These are phyloP conservation scores for Dovyalis caffra DNA, from an alignment of 345 rosid genomes.

Conservation along the genomic window DNA sequence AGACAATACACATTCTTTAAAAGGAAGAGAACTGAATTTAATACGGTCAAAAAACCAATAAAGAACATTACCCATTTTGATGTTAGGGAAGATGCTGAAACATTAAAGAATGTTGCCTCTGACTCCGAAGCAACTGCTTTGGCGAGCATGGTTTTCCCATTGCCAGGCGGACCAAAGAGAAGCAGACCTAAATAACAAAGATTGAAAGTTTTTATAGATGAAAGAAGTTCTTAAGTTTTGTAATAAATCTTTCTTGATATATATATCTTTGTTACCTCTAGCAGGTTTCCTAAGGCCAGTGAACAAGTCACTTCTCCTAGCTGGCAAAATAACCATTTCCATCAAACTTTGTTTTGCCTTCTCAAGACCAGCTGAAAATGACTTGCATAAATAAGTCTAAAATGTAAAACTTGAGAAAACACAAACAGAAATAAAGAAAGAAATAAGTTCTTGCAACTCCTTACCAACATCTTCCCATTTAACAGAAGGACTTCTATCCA, in stretches of 20 bases:
- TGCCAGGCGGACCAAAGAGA: conserved; percentile 98
- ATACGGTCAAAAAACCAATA: too few relatives aligned
- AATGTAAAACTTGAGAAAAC: neutral
- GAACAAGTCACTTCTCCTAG: conserved; percentile 89
- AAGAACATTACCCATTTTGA: conserved; percentile 80
- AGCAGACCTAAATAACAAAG: conserved; percentile 62
- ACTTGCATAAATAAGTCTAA: conserved; percentile 18
- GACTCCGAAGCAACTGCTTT: conserved; percentile 99
- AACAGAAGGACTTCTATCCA: conserved; percentile 93
- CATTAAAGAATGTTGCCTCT: conserved; percentile 90
- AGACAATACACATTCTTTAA: neutral
- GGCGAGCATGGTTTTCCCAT: conserved; percentile 98
- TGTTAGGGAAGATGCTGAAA: conserved; percentile 91
- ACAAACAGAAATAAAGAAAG: neutral
- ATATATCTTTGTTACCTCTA: conserved; percentile 53
- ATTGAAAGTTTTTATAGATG: neutral
- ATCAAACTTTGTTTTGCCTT: conserved; percentile 89
- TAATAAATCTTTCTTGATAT: neutral
- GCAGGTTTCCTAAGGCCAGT: conserved; percentile 97
- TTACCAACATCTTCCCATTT: conserved; percentile 98
- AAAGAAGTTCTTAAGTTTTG: conserved; percentile 8
- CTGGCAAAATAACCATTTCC: conserved; percentile 97
- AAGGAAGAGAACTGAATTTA: neutral
- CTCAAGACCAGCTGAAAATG: conserved; percentile 81
- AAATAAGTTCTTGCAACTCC: conserved; percentile 10